These are phyloP conservation scores for Amanita fuliginea DNA, from an alignment of 768 basidiomycete species.

Conservation along the genomic window DNA sequence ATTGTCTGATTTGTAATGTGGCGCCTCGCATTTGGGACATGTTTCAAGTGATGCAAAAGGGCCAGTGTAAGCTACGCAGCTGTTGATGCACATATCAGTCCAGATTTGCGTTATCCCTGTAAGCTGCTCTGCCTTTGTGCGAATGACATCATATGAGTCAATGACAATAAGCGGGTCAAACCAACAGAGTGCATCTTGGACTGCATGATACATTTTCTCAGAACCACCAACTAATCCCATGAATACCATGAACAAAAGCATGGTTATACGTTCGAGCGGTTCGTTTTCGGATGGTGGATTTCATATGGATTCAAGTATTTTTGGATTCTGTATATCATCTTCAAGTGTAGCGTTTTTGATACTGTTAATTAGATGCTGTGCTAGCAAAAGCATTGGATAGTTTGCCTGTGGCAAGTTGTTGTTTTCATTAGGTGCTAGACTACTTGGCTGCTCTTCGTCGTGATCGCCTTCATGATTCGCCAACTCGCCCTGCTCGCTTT, in stretches of 20 bases:
- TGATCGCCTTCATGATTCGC: too few relatives aligned
- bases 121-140: not conserved
- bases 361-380: not conserved
- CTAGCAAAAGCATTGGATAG: not conserved
- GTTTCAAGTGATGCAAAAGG: not conserved
- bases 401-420: not conserved
- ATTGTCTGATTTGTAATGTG: too few relatives aligned
- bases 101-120: not conserved
- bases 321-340: not conserved
- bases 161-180: not conserved
- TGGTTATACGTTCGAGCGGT: not conserved
- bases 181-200: not conserved
- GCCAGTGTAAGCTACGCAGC: slow-evolving; percentile 1
- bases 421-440: too few relatives aligned
- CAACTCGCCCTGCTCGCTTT: too few relatives aligned
- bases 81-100: slow-evolving; percentile 4
- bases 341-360: not conserved
- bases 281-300: not conserved
- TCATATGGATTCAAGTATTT: not conserved
- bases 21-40: too few relatives aligned
- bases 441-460: too few relatives aligned
- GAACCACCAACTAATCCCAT: not conserved
- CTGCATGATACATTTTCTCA: not conserved
- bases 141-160: not conserved
- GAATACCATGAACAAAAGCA: not conserved